Base-by-base conservation (phyloP, 2,329 filamentous ascomycete species). In the Microcyclospora pomicola region DNA sequence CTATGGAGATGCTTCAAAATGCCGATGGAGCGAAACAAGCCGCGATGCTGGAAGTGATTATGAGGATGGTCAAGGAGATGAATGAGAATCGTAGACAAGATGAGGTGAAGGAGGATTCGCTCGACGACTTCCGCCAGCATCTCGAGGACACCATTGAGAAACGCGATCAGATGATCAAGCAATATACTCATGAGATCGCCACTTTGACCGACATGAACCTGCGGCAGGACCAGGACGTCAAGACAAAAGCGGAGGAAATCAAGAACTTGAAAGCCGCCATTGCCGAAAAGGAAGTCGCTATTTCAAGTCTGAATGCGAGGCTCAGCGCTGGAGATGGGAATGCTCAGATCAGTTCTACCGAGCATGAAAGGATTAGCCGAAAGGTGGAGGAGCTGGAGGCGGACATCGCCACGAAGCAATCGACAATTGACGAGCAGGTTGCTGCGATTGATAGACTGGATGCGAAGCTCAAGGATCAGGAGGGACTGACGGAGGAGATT, bases 221-320 rank as follows among this genome's bases (percentile, higher is more conserved):
- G 7, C 19, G 19, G 19, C 65, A 95, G 5, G 73, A 73, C 16
- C 72, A 73, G 39, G 79, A 80, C 56, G 67, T 83, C 53, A 82
- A 78, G 12, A 82, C 91, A 40, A 72, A 78, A 51, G 83, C 88
- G n/a, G 87, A 94, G 51, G 87, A 96, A 60, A 82, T 95, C 41
- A 85, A 92, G 50, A 77, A 74, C 3, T 65, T 96, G 42, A 75
- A 80, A 36, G 84, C 93, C 39, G 82, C 87, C 46, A 65, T 96
- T 6, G 63, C 88, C 32, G 69, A 75, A 35, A 75, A 86, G 49
- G 83, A 92, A 42, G 19, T 24, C 19, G 7, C 7, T 4, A 24
- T 24, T 24, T 24, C 19, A 24, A 24, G 19, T 24, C 19, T 24
- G 7, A 24, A 24, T 24, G 19, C 19, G 19, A 24, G 19, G 19